Evolutionary conservation across 805 yeast species (phyloP), one percentile per base, ranked within the genome.

Genomic region (Monosporozyma unispora): DNA sequence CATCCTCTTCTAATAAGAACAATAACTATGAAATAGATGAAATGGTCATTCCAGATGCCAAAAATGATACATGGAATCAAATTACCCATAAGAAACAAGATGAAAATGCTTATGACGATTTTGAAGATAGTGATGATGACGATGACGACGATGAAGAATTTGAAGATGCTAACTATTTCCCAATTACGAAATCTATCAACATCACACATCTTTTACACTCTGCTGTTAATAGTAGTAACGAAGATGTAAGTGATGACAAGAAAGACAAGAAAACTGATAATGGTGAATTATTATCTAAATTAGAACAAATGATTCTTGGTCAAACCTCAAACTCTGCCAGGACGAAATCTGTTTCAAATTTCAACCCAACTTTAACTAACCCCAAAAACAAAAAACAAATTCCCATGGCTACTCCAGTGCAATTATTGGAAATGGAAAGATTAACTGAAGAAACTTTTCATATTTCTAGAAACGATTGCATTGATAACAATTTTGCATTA

Each of bases 381-480:
- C 51, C 37, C 29, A 59, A 56, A 16, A 56, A 60, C 31, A 55
- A 63, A 49, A 51, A 61, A 40, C 27, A 56, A 51, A 56, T 82
- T 2, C 83, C 87, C 2, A 68, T 80, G 48, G 83, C 89, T 14
- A 78, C 90, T 2, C 88, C 95, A 1, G 78, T 87, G 3, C 96
- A 90, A 64, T 66, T 88, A 49, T 69, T 83, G 7, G 96, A 87
- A 53, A 77, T 88, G 45, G 91, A 87, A 62, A 72, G 84, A 40
- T 61, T 80, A 5, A 62, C 82, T 10, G 59, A 70, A 3, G 83
- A 79, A 12, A 76, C 75, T 46, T 82, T 76, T 52, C 75, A 80
- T 3, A 64, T 80, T 12, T 60, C 73, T 3, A 60, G 82, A 52
- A 67, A 76, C 14, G 96, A 88, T 63, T 39, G 42, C 22, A 39